Conservation (phyloP, 2,329 filamentous ascomycete genomes). For the Curvularia lunata region DNA sequence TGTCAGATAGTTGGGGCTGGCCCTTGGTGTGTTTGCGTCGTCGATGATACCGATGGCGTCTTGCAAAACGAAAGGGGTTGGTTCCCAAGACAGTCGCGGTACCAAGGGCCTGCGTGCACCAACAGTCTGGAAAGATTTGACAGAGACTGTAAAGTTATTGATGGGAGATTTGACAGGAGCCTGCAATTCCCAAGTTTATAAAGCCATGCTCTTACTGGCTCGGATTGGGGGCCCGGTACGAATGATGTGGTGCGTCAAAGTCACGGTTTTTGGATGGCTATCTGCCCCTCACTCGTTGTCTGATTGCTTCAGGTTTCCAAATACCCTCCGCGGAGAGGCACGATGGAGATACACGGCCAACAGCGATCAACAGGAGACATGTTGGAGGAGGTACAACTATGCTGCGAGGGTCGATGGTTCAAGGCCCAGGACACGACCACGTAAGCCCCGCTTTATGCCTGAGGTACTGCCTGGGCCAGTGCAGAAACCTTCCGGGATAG, state of each 20-base stretch:
- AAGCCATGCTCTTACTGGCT: neutral
- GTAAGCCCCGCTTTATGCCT: neutral
- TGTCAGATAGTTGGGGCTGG: conserved; percentile 2
- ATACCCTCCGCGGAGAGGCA: conserved; percentile 7
- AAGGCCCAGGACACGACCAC: neutral
- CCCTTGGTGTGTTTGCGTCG: conserved; percentile 5
- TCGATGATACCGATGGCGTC: conserved; percentile 13
- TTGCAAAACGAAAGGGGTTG: conserved; percentile 10
- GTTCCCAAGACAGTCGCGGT: neutral
- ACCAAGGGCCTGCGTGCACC: conserved; percentile 6
- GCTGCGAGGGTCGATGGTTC: neutral
- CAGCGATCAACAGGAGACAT: conserved; percentile 5
- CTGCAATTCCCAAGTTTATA: neutral
- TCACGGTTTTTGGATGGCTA: conserved; percentile 3
- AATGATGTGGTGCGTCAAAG: conserved; percentile 11
- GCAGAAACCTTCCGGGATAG: neutral
- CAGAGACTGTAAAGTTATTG: too few relatives aligned
- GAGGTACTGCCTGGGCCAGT: neutral
- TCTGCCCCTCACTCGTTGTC: conserved; percentile 9
- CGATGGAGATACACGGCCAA: conserved; percentile 12
- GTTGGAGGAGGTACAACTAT: neutral
- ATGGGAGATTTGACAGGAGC: neutral
- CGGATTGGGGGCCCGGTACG: too few relatives aligned
- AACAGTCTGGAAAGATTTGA: neutral
- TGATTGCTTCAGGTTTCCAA: conserved; percentile 1